phyloP scores from a whole-genome alignment of 1,284 basidiomycete genomes.

The Pascua sp. region DNA sequence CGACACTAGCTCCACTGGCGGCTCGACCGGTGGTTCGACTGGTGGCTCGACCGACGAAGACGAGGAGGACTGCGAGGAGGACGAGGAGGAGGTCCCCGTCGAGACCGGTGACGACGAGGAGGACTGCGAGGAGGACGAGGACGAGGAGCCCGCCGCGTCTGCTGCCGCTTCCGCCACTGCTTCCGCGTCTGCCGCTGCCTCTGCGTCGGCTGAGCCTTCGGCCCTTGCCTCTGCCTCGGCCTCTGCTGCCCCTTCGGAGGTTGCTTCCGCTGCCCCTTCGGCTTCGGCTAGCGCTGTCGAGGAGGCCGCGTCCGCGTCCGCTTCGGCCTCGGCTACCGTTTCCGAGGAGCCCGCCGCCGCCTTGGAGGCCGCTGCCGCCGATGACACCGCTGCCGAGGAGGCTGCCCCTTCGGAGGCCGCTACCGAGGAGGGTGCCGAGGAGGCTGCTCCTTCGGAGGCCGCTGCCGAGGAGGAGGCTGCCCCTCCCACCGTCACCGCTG shows the following conservation, averaged over 20 bases:
- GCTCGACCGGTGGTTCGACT: neutral
- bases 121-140: slow-evolving; percentile 1
- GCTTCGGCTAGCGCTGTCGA: neutral
- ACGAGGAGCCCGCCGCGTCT: slow-evolving; percentile 62
- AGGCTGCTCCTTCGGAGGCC: too few species aligned
- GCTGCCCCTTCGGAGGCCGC: too few species aligned
- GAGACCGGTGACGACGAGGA: too few species aligned
- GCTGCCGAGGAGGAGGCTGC: too few species aligned
- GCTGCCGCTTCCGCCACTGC: neutral
- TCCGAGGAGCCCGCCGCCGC: neutral
- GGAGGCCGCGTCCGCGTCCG: neutral
- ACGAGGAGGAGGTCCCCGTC: slow-evolving; percentile 9
- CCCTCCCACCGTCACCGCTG: too few species aligned
- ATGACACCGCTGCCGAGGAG: too few species aligned
- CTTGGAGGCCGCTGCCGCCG: neutral
- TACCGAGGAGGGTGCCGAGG: too few species aligned
- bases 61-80: slow-evolving; percentile 14
- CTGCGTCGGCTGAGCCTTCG: neutral
- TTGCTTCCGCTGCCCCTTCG: neutral
- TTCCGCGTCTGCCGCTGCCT: slow-evolving; percentile 1
- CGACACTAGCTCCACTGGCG: neutral
- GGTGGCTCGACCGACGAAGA: neutral
- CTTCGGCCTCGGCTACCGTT: neutral
- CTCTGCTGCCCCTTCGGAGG: neutral
- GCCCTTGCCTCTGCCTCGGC: neutral